A percentile compares a stretch with the other conserved stretches of the same genome.
Conservation (phyloP, 306 rosid genomes). For the Lotus japonicus region DNA sequence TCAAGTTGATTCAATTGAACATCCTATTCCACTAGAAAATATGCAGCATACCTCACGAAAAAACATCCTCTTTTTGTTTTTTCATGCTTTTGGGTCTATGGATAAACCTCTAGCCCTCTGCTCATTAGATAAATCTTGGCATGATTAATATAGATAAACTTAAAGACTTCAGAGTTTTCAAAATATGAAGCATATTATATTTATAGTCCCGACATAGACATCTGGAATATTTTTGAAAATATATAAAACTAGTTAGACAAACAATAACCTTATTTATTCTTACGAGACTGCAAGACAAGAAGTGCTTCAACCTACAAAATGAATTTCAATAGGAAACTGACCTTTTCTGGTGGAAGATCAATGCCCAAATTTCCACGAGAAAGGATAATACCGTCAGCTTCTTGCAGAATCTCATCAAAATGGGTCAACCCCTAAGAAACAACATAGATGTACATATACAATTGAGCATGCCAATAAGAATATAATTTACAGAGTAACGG, state of each 20-base stretch:
- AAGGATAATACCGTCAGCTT: slow-evolving; percentile 91
- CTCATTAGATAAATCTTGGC: background rate
- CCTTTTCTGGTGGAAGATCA: slow-evolving; percentile 98
- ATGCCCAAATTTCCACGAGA: slow-evolving; percentile 93
- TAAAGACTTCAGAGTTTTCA: background rate
- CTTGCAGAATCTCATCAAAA: slow-evolving; percentile 90
- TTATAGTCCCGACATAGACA: background rate
- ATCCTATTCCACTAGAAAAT: background rate
- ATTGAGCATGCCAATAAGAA: slow-evolving; percentile 1
- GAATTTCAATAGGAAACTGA: slow-evolving; percentile 25
- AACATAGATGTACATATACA: background rate
- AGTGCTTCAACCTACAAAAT: slow-evolving; percentile 7
- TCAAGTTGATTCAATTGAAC: background rate
- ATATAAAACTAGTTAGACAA: background rate
- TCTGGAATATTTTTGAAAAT: background rate
- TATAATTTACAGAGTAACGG: background rate
- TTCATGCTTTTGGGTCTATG: background rate
- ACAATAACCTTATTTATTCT: background rate
- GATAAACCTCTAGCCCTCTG: background rate
- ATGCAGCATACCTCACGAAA: background rate
- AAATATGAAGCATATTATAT: background rate
- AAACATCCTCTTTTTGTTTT: background rate
- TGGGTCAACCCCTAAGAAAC: slow-evolving; percentile 69
- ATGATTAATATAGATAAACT: background rate
- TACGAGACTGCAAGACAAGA: background rate